A percentile compares a stretch with the other conserved stretches of the same genome.
Evolutionary conservation across 2,329 filamentous ascomycete species (phyloP).

Genomic region (Exophiala mesophila): DNA sequence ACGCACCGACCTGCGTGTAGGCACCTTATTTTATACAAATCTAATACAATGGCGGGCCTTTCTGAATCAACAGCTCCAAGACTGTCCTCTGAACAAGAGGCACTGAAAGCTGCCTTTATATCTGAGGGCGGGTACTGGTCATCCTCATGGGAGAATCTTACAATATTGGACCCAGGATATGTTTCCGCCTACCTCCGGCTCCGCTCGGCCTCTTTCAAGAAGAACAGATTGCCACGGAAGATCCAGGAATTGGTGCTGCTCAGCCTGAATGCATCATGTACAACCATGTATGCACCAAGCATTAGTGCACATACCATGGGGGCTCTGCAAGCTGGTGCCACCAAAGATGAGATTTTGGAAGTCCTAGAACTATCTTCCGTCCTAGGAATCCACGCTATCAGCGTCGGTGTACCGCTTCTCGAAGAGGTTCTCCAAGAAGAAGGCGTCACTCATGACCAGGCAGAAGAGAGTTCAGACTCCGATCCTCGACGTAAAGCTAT

Average conservation of each 20-base stretch:
- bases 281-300: constrained; percentile 42
- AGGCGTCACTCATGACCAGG: constrained; percentile 17
- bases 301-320: constrained; percentile 39
- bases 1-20: no score
- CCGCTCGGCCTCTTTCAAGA: constrained; percentile 5
- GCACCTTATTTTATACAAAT: no score
- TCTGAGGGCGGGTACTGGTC: constrained; percentile 17
- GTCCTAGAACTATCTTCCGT: constrained; percentile 42
- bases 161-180: constrained; percentile 14
- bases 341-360: constrained; percentile 42
- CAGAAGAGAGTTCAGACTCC: constrained; percentile 32
- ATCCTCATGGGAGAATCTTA: constrained; percentile 18
- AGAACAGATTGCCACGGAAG: constrained; percentile 16
- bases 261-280: constrained; percentile 41
- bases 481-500: constrained; percentile 35
- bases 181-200: constrained; percentile 7
- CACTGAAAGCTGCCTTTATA: no score
- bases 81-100: no score
- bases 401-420: constrained; percentile 44
- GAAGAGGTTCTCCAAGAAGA: constrained; percentile 45
- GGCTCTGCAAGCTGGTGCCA: constrained; percentile 39
- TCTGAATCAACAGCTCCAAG: no score
- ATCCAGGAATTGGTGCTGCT: constrained; percentile 21
- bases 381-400: constrained; percentile 46
- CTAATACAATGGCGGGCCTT: no score